Base-by-base conservation (phyloP, 2,329 filamentous ascomycete species). In the Iodosphaeria phyllophila region DNA sequence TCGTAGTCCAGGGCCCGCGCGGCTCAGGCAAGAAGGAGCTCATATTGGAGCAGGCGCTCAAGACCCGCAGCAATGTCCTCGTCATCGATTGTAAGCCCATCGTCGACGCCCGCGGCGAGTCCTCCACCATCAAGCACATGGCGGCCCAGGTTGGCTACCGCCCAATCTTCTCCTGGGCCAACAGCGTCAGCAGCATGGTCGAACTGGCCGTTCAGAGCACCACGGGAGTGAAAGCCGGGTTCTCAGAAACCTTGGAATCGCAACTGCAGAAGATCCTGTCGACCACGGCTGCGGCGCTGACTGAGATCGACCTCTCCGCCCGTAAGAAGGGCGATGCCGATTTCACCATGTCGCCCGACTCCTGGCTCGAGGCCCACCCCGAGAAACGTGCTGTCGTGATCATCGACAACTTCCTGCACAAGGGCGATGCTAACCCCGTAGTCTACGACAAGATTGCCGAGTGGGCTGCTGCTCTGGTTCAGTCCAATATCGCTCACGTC, bases 131-230 rank as follows among this genome's bases (percentile, higher is more conserved):
- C 39, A 69, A 69, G 31, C 72, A 75, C 20, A 72, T 89, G 5
- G 89, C 86, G 1, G 54, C 59, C 2, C 70, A 84, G 34, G 84
- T 95, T 24, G 86, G 89, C 6, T 95, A 93, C 44, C 64, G 78
- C 6, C 89, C 89, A 0, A 71, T 98, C 0, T 98, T 98, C 46
- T 91, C 80, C 0, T 95, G 84, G 79, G 77, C 91, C 52, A 93
- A 95, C 48, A 92, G 73, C 41, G 69, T 95, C 35, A 92, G 79
- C 50, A 92, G 83, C 44, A 68, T 93, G 51, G 60, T 92, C 34
- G 89, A 95, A 38, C 64, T 95, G 18, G 89, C 86, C 13, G 80
- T 89, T 2, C 86, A 93, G 46, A 79, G 84, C 37, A 89, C 89
- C 8, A 92, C 86, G 12, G 86, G 86, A 8, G 78, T 91, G 29